Evolutionary conservation across 106 monocot species (phyloP).

Genomic region (Allium cepa): DNA sequence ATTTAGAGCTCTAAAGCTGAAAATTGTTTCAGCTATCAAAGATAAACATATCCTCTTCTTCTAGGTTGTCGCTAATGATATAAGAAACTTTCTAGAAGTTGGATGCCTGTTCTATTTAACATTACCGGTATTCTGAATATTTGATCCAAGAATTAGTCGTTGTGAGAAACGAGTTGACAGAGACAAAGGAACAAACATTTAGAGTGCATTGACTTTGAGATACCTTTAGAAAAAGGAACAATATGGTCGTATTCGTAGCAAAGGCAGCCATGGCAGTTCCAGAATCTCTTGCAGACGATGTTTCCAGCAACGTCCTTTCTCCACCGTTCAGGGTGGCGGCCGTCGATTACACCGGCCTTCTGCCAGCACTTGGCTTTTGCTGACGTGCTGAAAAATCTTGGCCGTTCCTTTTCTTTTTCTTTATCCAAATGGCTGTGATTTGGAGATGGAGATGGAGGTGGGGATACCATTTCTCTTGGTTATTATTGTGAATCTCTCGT

Average conservation of each 20-base stretch:
- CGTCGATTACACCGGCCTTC: constrained; percentile 59
- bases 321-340: constrained; percentile 94
- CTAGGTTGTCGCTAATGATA: too few relatives aligned
- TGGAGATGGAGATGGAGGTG: constrained; percentile 1
- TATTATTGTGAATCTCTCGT: too few relatives aligned
- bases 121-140: too few relatives aligned
- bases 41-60: too few relatives aligned
- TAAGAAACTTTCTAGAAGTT: too few relatives aligned
- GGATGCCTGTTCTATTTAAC: too few relatives aligned
- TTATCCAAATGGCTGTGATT: neutral
- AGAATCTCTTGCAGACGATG: constrained; percentile 88
- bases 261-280: constrained; percentile 88
- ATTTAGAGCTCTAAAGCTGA: too few relatives aligned
- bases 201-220: neutral
- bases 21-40: too few relatives aligned
- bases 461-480: constrained; percentile 4
- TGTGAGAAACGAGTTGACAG: neutral
- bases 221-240: constrained; percentile 84
- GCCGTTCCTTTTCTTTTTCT: constrained; percentile 33
- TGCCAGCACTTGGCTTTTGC: constrained; percentile 71
- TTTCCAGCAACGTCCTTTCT: constrained; percentile 82
- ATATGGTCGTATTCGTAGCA: constrained; percentile 98
- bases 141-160: too few relatives aligned
- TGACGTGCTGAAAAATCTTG: constrained; percentile 64
- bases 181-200: constrained; percentile 7